These are phyloP conservation scores for Wickerhamomyces bovis DNA, from an alignment of 805 yeast species.

Conservation along the genomic window DNA sequence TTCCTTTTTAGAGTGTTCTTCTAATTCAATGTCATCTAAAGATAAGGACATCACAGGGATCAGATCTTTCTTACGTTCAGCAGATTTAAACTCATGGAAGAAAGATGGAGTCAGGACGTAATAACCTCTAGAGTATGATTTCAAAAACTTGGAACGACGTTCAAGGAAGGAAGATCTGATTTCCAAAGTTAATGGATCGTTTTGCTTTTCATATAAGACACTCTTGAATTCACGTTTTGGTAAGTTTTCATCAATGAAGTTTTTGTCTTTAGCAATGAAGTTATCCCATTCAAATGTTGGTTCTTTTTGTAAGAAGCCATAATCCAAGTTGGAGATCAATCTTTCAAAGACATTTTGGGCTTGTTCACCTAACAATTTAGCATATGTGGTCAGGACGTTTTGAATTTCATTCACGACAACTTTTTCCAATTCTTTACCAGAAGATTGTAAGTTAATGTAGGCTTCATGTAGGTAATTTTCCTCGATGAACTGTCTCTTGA, in stretches of 20 bases:
- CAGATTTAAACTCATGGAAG: conserved; percentile 82
- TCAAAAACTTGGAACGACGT: conserved; percentile 83
- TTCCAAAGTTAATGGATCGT: conserved; percentile 60
- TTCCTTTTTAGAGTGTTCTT: conserved; percentile 76
- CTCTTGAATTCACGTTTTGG: conserved; percentile 59
- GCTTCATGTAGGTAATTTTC: conserved; percentile 89
- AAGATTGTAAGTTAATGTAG: conserved; percentile 74
- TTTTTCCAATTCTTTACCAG: conserved; percentile 84
- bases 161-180: conserved; percentile 79
- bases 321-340: conserved; percentile 57
- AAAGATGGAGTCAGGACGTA: conserved; percentile 86
- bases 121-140: conserved; percentile 87
- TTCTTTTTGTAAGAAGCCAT: conserved; percentile 69
- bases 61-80: conserved; percentile 77
- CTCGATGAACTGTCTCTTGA: conserved; percentile 71
- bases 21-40: conserved; percentile 71
- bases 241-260: conserved; percentile 57
- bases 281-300: conserved; percentile 86
- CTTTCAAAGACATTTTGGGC: conserved; percentile 65
- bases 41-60: conserved; percentile 78
- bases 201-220: conserved; percentile 59
- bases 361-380: conserved; percentile 65
- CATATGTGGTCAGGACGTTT: conserved; percentile 67
- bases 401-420: conserved; percentile 86
- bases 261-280: conserved; percentile 65